Conservation (phyloP, 192 early-diverging fungal species). For the Geranomyces michiganensis region DNA sequence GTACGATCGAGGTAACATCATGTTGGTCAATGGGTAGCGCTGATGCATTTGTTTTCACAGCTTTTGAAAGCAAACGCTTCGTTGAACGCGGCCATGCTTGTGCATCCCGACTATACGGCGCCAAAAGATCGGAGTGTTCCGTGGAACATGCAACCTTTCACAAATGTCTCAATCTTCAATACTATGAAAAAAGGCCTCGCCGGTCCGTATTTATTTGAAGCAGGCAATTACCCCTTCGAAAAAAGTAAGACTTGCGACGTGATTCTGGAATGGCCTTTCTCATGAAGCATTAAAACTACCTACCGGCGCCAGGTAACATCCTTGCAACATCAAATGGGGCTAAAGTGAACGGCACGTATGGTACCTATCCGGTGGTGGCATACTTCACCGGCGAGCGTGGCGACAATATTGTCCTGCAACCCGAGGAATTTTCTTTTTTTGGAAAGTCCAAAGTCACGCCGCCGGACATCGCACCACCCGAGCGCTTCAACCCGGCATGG, state of each 20-base stretch:
- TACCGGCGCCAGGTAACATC: too few relatives aligned
- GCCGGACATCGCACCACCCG: background rate
- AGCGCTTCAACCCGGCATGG: conserved; percentile 10
- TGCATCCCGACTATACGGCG: background rate
- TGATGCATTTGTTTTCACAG: background rate
- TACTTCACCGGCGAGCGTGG: too few relatives aligned
- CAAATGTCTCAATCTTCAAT: conserved; percentile 9
- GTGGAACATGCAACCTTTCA: conserved; percentile 4
- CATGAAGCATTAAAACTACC: background rate
- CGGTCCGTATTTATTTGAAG: conserved; percentile 12
- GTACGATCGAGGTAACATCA: background rate
- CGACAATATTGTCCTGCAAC: background rate
- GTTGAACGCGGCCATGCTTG: background rate
- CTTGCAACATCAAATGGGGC: too few relatives aligned
- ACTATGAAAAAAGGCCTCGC: background rate
- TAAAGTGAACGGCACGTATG: too few relatives aligned
- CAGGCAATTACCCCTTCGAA: background rate
- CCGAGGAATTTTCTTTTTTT: background rate
- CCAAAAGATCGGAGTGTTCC: background rate
- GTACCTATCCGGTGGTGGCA: too few relatives aligned
- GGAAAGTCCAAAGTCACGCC: background rate
- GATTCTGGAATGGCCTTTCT: too few relatives aligned
- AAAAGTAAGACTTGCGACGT: too few relatives aligned
- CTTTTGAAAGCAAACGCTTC: background rate
- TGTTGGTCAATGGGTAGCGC: background rate